A percentile compares a stretch with the other conserved stretches of the same genome.
These are phyloP conservation scores for Leptosphaerulina australis DNA, from an alignment of 2,329 filamentous ascomycete species.

Conservation along the genomic window DNA sequence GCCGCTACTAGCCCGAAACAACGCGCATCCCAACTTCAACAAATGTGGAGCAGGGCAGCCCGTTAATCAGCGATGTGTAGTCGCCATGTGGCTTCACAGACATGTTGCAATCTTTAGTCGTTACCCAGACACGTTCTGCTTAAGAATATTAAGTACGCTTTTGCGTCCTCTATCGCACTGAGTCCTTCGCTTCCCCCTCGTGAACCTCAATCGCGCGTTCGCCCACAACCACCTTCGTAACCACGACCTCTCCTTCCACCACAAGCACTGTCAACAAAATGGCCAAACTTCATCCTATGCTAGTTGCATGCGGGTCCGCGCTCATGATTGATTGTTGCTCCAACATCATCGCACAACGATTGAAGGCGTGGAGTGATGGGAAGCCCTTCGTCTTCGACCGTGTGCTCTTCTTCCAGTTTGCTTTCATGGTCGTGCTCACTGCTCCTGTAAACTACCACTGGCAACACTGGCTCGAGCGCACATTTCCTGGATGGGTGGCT, in stretches of 20 bases:
- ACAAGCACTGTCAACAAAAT: not conserved
- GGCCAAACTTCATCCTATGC: slow-evolving; percentile 42
- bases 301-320: slow-evolving; percentile 43
- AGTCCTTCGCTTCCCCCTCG: not conserved
- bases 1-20: slow-evolving; percentile 4
- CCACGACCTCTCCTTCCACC: not conserved
- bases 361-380: slow-evolving; percentile 45
- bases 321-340: slow-evolving; percentile 46
- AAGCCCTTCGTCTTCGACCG: slow-evolving; percentile 48
- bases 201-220: not conserved
- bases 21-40: slow-evolving; percentile 11
- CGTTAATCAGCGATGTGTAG: slow-evolving; percentile 3
- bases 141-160: slow-evolving; percentile 2
- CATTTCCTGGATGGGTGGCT: slow-evolving; percentile 67
- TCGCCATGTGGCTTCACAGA: slow-evolving; percentile 13
- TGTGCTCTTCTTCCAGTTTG: slow-evolving; percentile 47
- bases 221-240: not conserved
- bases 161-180: not conserved
- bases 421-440: slow-evolving; percentile 70
- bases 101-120: not conserved
- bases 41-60: slow-evolving; percentile 15
- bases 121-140: not conserved
- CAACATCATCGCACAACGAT: slow-evolving; percentile 46
- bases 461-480: slow-evolving; percentile 78
- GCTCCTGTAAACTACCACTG: slow-evolving; percentile 85